Base-by-base conservation (phyloP, 352 stramenopile species). In the Pythium brachiatum region DNA sequence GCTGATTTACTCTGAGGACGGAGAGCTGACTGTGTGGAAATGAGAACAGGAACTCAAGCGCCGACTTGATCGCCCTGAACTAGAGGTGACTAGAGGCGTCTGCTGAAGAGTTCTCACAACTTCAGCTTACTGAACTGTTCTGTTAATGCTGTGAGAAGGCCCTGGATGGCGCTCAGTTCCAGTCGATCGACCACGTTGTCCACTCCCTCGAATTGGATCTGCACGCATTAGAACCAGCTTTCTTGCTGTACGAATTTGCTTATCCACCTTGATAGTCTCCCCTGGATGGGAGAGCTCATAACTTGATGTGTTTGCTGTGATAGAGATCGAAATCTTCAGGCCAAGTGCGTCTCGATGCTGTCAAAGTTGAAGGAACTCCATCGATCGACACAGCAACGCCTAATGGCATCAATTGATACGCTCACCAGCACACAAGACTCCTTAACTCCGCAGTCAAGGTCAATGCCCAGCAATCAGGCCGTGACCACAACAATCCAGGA, bases 261-360 rank as follows among this genome's bases (percentile, higher is more conserved):
- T n/a, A n/a, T n/a, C n/a, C n/a, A n/a, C n/a, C n/a, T n/a, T n/a
- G n/a, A n/a, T n/a, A n/a, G n/a, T n/a, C n/a, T n/a, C n/a, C n/a
- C n/a, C n/a, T n/a, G n/a, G n/a, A n/a, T n/a, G n/a, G n/a, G n/a
- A n/a, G n/a, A n/a, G n/a, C n/a, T n/a, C n/a, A n/a, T n/a, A n/a
- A n/a, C n/a, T n/a, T n/a, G n/a, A n/a, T n/a, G n/a, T 56, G 7
- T 26, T 38, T 13, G 3, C 15, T 12, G 12, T 25, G 0, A 2
- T 7, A 71, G 64, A 7, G 58, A 71, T 44, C 48, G 57, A 13
- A 71, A 71, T 36, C 38, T 71, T 11, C 57, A 71, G 31, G 38
- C 26, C 3, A 71, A 66, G 18, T 71, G 64, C 43, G 20, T 56
- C 16, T 21, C 36, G 2, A 71, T 71, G 64, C 57, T 71, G 39